Percentiles rank a stretch among this genome's conserved stretches.
These are phyloP conservation scores for Sugiyamaella valdiviana DNA, from an alignment of 805 yeast genomes.

Conservation along the genomic window DNA sequence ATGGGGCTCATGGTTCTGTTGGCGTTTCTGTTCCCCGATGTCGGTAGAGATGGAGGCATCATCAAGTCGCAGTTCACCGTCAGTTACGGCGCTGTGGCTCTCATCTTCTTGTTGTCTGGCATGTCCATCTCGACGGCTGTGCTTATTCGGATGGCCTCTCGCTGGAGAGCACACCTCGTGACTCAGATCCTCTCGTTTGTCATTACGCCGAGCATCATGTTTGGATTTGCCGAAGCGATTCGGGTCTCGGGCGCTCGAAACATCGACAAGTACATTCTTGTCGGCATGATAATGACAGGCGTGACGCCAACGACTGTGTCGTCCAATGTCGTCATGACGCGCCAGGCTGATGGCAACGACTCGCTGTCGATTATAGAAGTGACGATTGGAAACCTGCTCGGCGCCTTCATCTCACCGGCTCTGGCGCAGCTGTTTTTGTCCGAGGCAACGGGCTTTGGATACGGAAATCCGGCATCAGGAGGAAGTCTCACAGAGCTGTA, in stretches of 20 bases:
- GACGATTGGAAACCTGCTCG: slow-evolving; percentile 73
- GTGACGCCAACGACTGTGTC: slow-evolving; percentile 90
- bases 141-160: slow-evolving; percentile 53
- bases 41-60: slow-evolving; percentile 78
- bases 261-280: slow-evolving; percentile 72
- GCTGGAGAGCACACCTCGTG: slow-evolving; percentile 80
- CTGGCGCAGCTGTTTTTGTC: slow-evolving; percentile 63
- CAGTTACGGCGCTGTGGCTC: slow-evolving; percentile 80
- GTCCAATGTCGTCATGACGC: slow-evolving; percentile 89
- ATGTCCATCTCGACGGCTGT: slow-evolving; percentile 64
- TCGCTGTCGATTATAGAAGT: slow-evolving; percentile 76
- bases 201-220: slow-evolving; percentile 63
- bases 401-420: slow-evolving; percentile 86
- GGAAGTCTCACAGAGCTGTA: slow-evolving; percentile 52
- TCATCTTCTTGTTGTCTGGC: slow-evolving; percentile 78
- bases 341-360: slow-evolving; percentile 77
- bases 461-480: slow-evolving; percentile 68
- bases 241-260: slow-evolving; percentile 47
- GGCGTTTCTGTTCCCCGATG: slow-evolving; percentile 72
- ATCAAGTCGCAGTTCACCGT: slow-evolving; percentile 70
- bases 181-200: slow-evolving; percentile 64
- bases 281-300: slow-evolving; percentile 76
- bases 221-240: slow-evolving; percentile 66
- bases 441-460: slow-evolving; percentile 50
- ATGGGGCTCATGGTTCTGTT: slow-evolving; percentile 68